Evolutionary conservation across 2,329 filamentous ascomycete species (phyloP), one percentile per base, ranked within the genome.

Genomic region (Claviceps pazoutovae): DNA sequence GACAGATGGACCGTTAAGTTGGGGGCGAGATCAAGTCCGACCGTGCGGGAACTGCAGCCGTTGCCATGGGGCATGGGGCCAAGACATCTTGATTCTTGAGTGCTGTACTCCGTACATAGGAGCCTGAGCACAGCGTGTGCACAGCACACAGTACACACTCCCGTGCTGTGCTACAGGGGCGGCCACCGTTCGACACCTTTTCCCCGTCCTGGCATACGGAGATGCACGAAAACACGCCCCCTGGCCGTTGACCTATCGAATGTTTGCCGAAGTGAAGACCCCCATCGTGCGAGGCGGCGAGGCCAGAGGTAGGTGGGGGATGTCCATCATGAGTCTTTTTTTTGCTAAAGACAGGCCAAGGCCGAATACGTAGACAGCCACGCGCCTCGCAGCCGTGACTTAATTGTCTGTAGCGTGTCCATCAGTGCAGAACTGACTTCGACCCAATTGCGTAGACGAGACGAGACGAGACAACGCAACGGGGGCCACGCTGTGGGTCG

Each of bases 261-360:
- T 61, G 61, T 64, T 61, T 64, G 63, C 62, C 62, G 62, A 64
- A 57, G 61, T 60, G 60, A 46, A 38, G 44, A 52, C 46, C 17
- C 23, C 23, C 38, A 37, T 44, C 42, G 39, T 34, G 46, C 48
- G 26, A 30, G 48, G 11, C 38, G 23, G 46, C 49, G 26, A 30
- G 48, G 11, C 38, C 6, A 13, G 46, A n/a, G 41, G 53, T 34
- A 50, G 50, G 50, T 30, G 46, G 49, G 49, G 48, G 26, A 45
- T 30, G 41, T 46, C 45, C 48, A 30, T 48, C 51, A 50, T 43
- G 36, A 51, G 48, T 51, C 56, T 57, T 59, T 56, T 56, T 57
- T 59, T 61, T 63, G 62, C 58, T 50, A 49, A 61, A 57, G 59
- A 64, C 61, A 55, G 58, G 56, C 51, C 54, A 57, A 55, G 58